Percentiles rank a stretch among this genome's conserved stretches.
Evolutionary conservation across 257 asterid species (phyloP).

Genomic region (Rubia yunnanensis): DNA sequence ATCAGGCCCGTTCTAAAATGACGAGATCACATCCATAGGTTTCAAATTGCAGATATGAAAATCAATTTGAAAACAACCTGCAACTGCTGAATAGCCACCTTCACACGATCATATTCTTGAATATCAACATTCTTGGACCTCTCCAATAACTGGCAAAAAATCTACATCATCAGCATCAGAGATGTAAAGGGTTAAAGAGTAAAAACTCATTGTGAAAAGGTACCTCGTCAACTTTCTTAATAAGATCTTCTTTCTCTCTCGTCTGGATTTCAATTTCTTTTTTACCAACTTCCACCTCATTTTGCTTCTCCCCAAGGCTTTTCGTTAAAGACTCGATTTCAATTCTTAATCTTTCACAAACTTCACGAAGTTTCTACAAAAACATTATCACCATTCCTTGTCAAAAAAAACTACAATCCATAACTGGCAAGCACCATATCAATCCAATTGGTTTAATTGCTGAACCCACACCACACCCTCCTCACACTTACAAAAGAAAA

Average conservation of each 20-base stretch:
- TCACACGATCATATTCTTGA: slow-evolving; percentile 57
- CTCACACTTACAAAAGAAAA: not conserved
- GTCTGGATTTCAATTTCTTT: slow-evolving; percentile 43
- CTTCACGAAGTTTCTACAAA: slow-evolving; percentile 63
- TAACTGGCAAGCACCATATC: not conserved
- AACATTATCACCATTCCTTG: not conserved
- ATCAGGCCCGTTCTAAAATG: too few species aligned
- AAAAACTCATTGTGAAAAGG: too few species aligned
- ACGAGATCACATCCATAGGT: too few species aligned
- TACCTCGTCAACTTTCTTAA: slow-evolving; percentile 51
- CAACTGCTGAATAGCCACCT: slow-evolving; percentile 54
- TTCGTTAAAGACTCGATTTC: slow-evolving; percentile 56
- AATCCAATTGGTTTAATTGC: not conserved
- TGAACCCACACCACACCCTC: not conserved
- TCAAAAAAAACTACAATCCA: not conserved
- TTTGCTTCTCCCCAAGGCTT: slow-evolving; percentile 40
- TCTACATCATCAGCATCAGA: not conserved
- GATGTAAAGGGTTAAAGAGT: not conserved
- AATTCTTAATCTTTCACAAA: slow-evolving; percentile 35
- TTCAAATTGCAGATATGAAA: too few species aligned
- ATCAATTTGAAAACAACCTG: slow-evolving; percentile 19
- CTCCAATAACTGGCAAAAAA: slow-evolving; percentile 36
- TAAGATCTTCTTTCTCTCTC: slow-evolving; percentile 45
- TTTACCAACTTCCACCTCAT: slow-evolving; percentile 48
- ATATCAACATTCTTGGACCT: slow-evolving; percentile 48